Percentiles rank a stretch among this genome's conserved stretches.
phyloP scores from a whole-genome alignment of 345 rosid species.

The Acer campestre region DNA sequence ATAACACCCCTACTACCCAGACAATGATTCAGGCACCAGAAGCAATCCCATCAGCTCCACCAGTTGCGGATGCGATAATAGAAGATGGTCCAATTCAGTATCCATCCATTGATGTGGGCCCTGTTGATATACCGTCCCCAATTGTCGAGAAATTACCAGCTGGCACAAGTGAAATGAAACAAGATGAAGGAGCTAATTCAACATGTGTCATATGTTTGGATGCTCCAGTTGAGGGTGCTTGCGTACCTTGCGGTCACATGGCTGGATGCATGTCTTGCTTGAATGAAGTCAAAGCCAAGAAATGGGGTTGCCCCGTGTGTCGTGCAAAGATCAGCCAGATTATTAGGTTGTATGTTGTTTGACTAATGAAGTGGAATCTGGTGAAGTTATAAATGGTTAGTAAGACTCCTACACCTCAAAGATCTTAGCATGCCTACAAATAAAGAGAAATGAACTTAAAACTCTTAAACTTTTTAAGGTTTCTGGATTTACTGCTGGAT shows the following conservation, averaged over 20 bases:
- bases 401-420: not conserved
- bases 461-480: not conserved
- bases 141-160: conserved; percentile 28
- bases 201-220: conserved; percentile 83
- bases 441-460: not conserved
- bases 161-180: conserved; percentile 41
- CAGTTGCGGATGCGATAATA: conserved; percentile 36
- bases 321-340: conserved; percentile 86
- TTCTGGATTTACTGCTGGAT: not conserved
- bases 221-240: conserved; percentile 91
- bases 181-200: conserved; percentile 46
- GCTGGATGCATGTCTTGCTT: conserved; percentile 96
- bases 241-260: conserved; percentile 98
- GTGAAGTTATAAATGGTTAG: conserved; percentile 14
- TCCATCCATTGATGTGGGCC: conserved; percentile 72
- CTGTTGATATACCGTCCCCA: conserved; percentile 46
- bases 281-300: conserved; percentile 77
- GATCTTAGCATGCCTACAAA: not conserved
- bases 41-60: conserved; percentile 70
- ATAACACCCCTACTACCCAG: conserved; percentile 15
- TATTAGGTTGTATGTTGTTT: conserved; percentile 73
- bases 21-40: conserved; percentile 28
- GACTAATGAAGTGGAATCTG: conserved; percentile 22
- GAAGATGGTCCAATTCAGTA: conserved; percentile 77
- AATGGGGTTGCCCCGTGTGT: conserved; percentile 95